A percentile compares a stretch with the other conserved stretches of the same genome.
phyloP scores from a whole-genome alignment of 495 filamentous ascomycete species.

The Aspergillus nidulans region DNA sequence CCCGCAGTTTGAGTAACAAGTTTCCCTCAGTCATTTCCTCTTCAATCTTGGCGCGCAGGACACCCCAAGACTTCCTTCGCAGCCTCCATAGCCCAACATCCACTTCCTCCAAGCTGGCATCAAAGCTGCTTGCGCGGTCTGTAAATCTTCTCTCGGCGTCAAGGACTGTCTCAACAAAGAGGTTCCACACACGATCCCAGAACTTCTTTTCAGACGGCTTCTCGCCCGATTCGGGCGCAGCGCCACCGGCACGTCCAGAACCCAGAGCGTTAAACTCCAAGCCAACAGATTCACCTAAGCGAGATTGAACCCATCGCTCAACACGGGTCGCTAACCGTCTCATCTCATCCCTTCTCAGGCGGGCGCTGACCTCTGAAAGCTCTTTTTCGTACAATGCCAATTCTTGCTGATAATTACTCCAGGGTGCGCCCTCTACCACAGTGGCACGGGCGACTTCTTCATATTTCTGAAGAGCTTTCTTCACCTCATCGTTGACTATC shows the following conservation, averaged over 20 bases:
- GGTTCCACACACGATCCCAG: conserved; percentile 93
- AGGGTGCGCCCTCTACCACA: conserved; percentile 69
- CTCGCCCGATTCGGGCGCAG: conserved; percentile 72
- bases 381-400: conserved; percentile 67
- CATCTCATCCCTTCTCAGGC: conserved; percentile 91
- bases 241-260: conserved; percentile 73
- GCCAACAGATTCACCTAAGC: conserved; percentile 80
- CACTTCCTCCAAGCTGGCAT: conserved; percentile 86
- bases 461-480: conserved; percentile 67
- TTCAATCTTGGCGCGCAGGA: conserved; percentile 83
- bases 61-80: conserved; percentile 89
- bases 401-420: conserved; percentile 72
- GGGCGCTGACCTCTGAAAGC: conserved; percentile 75
- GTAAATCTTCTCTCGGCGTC: conserved; percentile 83
- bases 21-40: conserved; percentile 99
- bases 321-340: conserved; percentile 81
- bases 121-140: conserved; percentile 84
- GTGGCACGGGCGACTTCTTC: conserved; percentile 70
- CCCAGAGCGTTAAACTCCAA: conserved; percentile 94
- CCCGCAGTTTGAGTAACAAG: conserved; percentile 86
- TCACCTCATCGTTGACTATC: conserved; percentile 82
- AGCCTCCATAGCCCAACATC: conserved; percentile 91
- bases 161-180: conserved; percentile 77
- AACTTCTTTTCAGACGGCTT: conserved; percentile 76
- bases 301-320: conserved; percentile 86